phyloP scores from a whole-genome alignment of 2,329 filamentous ascomycete genomes.

The Ascochyta lentis region DNA sequence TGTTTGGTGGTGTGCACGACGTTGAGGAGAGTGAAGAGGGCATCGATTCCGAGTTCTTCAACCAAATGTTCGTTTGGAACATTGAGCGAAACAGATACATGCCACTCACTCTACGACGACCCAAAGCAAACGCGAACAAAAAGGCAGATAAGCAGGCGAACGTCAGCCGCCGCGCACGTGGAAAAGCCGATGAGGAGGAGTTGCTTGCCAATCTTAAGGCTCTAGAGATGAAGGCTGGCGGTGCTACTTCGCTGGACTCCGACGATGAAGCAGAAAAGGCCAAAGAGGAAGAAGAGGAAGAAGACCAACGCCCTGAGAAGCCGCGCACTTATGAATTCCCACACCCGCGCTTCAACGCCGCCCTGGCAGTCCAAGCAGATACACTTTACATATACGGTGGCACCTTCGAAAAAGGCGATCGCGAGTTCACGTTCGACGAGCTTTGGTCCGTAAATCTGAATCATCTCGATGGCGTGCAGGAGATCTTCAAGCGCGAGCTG shows the following conservation, averaged over 20 bases:
- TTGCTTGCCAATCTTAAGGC: constrained; percentile 85
- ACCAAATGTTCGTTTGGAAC: constrained; percentile 90
- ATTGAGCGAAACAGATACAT: constrained; percentile 96
- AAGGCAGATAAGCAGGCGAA: constrained; percentile 52
- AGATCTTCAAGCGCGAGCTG: constrained; percentile 85
- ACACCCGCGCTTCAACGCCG: constrained; percentile 88
- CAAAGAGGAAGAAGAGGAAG: constrained; percentile 51
- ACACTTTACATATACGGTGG: constrained; percentile 93
- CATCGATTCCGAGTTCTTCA: constrained; percentile 97
- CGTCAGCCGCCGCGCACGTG: constrained; percentile 65
- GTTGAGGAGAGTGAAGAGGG: constrained; percentile 91
- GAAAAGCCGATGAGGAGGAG: constrained; percentile 90
- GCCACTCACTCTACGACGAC: constrained; percentile 76
- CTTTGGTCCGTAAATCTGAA: constrained; percentile 92
- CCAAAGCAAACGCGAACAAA: constrained; percentile 71
- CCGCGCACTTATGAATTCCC: constrained; percentile 80
- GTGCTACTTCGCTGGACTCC: constrained; percentile 55
- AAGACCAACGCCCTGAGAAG: constrained; percentile 61
- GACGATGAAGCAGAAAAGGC: constrained; percentile 36
- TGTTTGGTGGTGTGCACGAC: constrained; percentile 94
- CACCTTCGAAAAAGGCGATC: constrained; percentile 92
- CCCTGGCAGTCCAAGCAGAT: constrained; percentile 89
- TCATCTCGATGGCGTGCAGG: constrained; percentile 91
- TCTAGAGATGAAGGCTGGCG: constrained; percentile 74
- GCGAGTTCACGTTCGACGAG: constrained; percentile 95